phyloP scores from a whole-genome alignment of 495 filamentous ascomycete genomes.

The Apiosordaria backusii region DNA sequence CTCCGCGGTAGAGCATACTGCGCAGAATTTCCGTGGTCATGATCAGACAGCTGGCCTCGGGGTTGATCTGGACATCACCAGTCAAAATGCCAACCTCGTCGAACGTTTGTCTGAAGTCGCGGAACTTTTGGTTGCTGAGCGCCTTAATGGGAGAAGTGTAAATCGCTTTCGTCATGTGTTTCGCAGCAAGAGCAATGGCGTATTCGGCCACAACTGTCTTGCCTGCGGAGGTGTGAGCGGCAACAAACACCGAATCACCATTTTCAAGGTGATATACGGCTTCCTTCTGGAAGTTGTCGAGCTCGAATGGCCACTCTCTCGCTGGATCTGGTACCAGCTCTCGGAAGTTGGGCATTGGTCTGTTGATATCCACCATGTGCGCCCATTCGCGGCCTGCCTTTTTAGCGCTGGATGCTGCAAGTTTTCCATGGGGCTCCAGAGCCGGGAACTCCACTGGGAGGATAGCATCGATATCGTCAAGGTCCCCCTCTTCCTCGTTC shows the following conservation, averaged over 20 bases:
- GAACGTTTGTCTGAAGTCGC: constrained; percentile 84
- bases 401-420: constrained; percentile 67
- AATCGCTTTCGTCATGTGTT: constrained; percentile 99
- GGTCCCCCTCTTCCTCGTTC: constrained; percentile 41
- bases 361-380: constrained; percentile 93
- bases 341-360: constrained; percentile 83
- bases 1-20: constrained; percentile 97
- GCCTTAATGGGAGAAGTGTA: constrained; percentile 99
- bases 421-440: constrained; percentile 73
- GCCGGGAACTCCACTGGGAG: constrained; percentile 91
- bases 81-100: constrained; percentile 96
- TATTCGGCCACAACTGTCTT: constrained; percentile 99
- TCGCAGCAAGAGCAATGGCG: constrained; percentile 89
- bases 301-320: constrained; percentile 90
- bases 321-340: constrained; percentile 97
- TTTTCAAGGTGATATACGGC: constrained; percentile 95
- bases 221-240: constrained; percentile 96
- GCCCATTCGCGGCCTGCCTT: constrained; percentile 87
- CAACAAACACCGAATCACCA: constrained; percentile 96
- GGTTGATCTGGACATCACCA: constrained; percentile 96
- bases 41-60: constrained; percentile 95
- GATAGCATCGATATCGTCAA: constrained; percentile 87
- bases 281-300: constrained; percentile 98
- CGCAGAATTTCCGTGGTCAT: constrained; percentile 99
- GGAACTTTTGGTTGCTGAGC: constrained; percentile 96